Evolutionary conservation across 2,329 filamentous ascomycete species (phyloP), one percentile per base, ranked within the genome.

Genomic region (Stromatinia cepivora): DNA sequence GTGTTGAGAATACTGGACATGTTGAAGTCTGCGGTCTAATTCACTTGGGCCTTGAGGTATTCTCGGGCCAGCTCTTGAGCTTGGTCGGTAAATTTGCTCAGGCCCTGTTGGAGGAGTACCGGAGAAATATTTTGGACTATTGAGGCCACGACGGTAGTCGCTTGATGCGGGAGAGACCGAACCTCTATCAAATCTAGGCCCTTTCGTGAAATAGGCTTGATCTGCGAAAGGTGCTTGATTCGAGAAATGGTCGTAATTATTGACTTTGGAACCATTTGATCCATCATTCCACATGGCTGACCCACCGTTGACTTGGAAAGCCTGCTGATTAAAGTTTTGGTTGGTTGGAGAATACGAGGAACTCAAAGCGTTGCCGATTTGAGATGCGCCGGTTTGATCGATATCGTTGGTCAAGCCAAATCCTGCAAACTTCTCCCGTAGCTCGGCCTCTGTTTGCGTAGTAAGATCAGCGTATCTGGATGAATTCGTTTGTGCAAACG

Each of bases 401-500:
- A 63, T 66, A 10, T 77, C 74, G 61, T 72, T 71, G 66, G 56
- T 66, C 65, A 78, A 73, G 9, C 66, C 70, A 45, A 77, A 70
- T 13, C 65, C 73, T 34, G 72, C 72, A 71, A 78, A 72, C 59
- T 74, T 77, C 34, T 78, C 76, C 54, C 70, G 73, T 53, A 77
- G 52, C 20, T 76, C 76, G 17, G 71, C 69, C 61, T 78, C 76
- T 25, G 66, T 70, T 66, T 75, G 75, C 31, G 70, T 63, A 22
- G 62, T 69, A 15, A 74, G 59, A 17, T 78, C 74, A 52, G 39
- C 56, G 56, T 72, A 77, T 45, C 74, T 73, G 13, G 80, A 78
- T 22, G 78, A 79, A 70, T 82, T 83, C 57, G 80, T 77, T 70
- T 85, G 83, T 8, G 84, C 78, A 70, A 84, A 82, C 0, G 86